Evolutionary conservation across 106 monocot genomes (phyloP), one percentile per base, ranked within the genome.

Genomic region (Phalaenopsis aphrodite): DNA sequence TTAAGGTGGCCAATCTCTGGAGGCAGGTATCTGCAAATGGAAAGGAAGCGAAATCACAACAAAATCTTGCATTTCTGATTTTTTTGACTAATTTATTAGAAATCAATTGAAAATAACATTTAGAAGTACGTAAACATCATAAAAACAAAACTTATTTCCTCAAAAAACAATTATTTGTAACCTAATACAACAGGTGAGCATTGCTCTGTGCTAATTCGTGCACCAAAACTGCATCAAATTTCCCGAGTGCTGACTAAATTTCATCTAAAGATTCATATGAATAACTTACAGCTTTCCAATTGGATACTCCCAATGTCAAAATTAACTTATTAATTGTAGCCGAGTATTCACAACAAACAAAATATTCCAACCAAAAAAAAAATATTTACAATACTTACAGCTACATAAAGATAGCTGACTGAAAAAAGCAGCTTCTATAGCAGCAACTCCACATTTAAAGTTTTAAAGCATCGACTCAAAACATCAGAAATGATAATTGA

Each of bases 1-100:
- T 87, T 87, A 24, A 99, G 91, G 64, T 71, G 88, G 52, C 89
- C 89, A 86, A 99, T 90, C 79, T 95, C 99, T 45, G 93, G 88
- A 82, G 94, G 95, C 77, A 97, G 84, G 67, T 84, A 97, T 84
- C 96, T 97, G 85, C 82, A 88, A 0, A 78, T 64, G 24, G n/a
- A 45, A 82, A 8, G 41, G 37, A 80, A 21, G 37, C 17, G 9
- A 39, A 14, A 68, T n/a, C 66, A 67, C 41, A 75, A 75, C 5
- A 45, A 75, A 42, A 19, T 45, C 43, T 65, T 23, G 64, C 64
- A 65, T n/a, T 65, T 65, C 24, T 30, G 30, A 30, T 30, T 30
- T 30, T 30, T 69, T 39, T 4, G 12, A 69, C 39, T 16, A 9
- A 69, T 69, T 15, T 16, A 69, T 3, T 12, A 69, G 0, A 38